phyloP scores from a whole-genome alignment of 2,329 filamentous ascomycete species.

The Colletotrichum salicis region DNA sequence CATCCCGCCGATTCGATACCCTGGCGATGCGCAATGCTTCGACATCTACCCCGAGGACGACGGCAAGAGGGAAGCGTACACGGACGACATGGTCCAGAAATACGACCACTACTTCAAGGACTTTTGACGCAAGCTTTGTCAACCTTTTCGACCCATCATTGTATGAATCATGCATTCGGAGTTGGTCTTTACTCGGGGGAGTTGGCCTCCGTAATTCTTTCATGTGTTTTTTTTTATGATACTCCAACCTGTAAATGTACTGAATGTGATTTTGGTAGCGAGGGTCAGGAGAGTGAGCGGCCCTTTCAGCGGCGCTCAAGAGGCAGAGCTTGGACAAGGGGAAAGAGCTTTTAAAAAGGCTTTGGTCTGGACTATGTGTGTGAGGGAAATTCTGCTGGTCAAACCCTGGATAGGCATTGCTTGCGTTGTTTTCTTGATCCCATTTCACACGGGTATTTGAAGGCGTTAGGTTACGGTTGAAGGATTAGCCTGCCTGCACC shows the following conservation, averaged over 20 bases:
- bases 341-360: slow-evolving; percentile 5
- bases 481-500: background rate
- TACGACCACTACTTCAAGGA: slow-evolving; percentile 79
- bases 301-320: background rate
- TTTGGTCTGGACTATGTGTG: background rate
- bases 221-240: slow-evolving; percentile 21
- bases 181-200: slow-evolving; percentile 4
- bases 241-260: slow-evolving; percentile 29
- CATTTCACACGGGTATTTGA: background rate
- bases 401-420: slow-evolving; percentile 19
- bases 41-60: slow-evolving; percentile 85
- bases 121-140: slow-evolving; percentile 61
- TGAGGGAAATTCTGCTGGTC: slow-evolving; percentile 15
- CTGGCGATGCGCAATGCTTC: slow-evolving; percentile 83
- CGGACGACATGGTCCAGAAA: slow-evolving; percentile 72
- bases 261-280: slow-evolving; percentile 8
- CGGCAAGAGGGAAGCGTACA: slow-evolving; percentile 72
- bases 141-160: background rate
- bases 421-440: background rate
- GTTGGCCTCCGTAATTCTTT: background rate
- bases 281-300: background rate
- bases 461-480: slow-evolving; percentile 20
- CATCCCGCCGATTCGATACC: slow-evolving; percentile 76
- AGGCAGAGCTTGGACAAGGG: background rate
- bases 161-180: slow-evolving; percentile 15